Evolutionary conservation across 371 early-diverging fungal genomes (phyloP).

Genomic region (Mucor mucedo): DNA sequence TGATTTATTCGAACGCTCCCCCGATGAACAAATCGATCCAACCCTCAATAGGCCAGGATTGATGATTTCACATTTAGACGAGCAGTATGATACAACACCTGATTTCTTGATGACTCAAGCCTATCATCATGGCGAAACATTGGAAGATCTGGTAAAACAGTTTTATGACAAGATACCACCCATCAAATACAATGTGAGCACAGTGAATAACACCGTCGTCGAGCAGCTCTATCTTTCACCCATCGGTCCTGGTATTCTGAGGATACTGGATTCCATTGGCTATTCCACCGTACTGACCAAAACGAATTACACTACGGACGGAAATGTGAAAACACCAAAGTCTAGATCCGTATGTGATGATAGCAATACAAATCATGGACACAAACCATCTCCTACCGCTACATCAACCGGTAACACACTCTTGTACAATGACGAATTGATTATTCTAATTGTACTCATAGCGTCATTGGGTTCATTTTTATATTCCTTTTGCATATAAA

Average conservation of each 20-base stretch:
- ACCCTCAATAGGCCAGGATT: constrained; percentile 47
- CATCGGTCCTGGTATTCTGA: constrained; percentile 53
- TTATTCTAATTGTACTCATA: too few relatives aligned
- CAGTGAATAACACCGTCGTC: constrained; percentile 16
- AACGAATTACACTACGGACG: constrained; percentile 34
- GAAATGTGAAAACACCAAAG: constrained; percentile 26
- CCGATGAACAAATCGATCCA: constrained; percentile 31
- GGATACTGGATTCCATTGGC: constrained; percentile 51
- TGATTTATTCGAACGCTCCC: constrained; percentile 21
- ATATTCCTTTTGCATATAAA: too few relatives aligned
- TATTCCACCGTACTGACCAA: constrained; percentile 48
- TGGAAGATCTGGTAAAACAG: constrained; percentile 33
- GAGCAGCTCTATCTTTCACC: constrained; percentile 38
- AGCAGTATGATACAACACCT: constrained; percentile 34
- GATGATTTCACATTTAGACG: constrained; percentile 48
- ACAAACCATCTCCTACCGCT: background rate
- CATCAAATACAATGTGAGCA: constrained; percentile 33
- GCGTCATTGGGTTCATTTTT: background rate
- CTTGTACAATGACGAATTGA: background rate
- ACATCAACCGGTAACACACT: background rate
- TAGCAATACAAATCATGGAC: constrained; percentile 6
- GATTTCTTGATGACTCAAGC: constrained; percentile 49
- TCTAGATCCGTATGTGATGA: constrained; percentile 18
- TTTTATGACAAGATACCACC: constrained; percentile 34
- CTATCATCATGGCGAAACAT: constrained; percentile 32